Base-by-base conservation (phyloP, 202 grass and related monocot species). In the Setaria italica region DNA sequence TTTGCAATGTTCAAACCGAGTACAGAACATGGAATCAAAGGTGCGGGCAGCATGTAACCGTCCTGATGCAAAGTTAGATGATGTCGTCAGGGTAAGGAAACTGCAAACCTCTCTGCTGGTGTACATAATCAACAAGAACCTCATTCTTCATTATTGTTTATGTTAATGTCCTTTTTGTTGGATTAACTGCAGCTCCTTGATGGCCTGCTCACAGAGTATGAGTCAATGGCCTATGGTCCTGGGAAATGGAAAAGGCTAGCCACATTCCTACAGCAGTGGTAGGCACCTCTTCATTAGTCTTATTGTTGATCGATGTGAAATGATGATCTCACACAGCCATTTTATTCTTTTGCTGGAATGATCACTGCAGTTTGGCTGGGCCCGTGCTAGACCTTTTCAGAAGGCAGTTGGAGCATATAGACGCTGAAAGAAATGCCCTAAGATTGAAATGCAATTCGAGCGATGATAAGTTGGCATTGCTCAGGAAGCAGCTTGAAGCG, bases 401-500 rank as follows among this genome's bases (percentile, higher is more conserved):
- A 90, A 96, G 86, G 70, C 97, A 91, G 59, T 77, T 99, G 73
- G 85, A 90, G 79, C 87, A 88, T 82, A 84, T 94, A 65, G 94
- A 99, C 80, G 33, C 92, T 75, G 93, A 96, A 87, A 92, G 86
- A 49, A 90, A 86, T 62, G 82, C 92, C 35, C 85, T 99, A 35
- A 91, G 83, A 84, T 85, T 90, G 78, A 92, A 92, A 74, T 99
- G 92, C 86, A 94, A 55, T 77, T 97, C 94, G 66, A 99, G 83
- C 29, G 97, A 99, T 62, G 92, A 96, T 72, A 92, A 94, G 70
- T 56, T 99, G 42, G 77, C 70, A 80, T 86, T 94, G 75, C 92
- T 99, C 15, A 94, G 89, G 67, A 96, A 90, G 74, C 97, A 94
- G 80, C 91, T 99, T 7, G 94, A 97, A 77, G 88, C 97, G 83